A percentile compares a stretch with the other conserved stretches of the same genome.
Evolutionary conservation across 441 rosid genomes (phyloP).

Genomic region (Gossypium laxum): DNA sequence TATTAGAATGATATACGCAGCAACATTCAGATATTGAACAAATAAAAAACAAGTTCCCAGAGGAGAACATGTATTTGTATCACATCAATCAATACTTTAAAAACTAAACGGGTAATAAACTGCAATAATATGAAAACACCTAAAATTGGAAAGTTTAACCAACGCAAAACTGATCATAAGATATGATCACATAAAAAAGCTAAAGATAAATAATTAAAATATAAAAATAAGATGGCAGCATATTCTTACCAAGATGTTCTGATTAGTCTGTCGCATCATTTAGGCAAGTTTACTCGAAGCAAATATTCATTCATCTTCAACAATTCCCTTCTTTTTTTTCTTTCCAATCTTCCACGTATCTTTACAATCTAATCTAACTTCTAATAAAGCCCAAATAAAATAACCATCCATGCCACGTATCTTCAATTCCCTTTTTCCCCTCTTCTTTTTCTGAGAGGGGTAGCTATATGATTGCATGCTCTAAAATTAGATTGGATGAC

Average conservation of each 20-base stretch:
- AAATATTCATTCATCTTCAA: background rate
- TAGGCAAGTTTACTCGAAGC: background rate
- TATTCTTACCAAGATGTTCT: background rate
- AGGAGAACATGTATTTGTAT: background rate
- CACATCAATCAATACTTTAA: background rate
- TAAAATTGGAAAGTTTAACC: background rate
- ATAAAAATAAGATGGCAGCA: background rate
- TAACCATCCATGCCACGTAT: background rate
- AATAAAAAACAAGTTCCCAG: background rate
- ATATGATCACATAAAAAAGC: background rate
- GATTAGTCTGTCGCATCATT: background rate
- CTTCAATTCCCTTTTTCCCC: background rate
- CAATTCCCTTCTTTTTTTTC: background rate
- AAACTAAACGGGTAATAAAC: background rate
- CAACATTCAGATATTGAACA: conserved; percentile 9
- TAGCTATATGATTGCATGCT: background rate
- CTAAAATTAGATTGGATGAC: background rate
- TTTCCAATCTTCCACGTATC: background rate
- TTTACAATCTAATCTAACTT: background rate
- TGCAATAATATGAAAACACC: background rate
- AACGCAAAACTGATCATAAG: background rate
- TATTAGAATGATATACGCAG: conserved; percentile 13
- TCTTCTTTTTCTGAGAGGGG: background rate
- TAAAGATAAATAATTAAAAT: conserved; percentile 1
- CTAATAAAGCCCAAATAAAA: background rate